Conservation (phyloP, 2,329 filamentous ascomycete genomes). For the Sporothrix pallida region DNA sequence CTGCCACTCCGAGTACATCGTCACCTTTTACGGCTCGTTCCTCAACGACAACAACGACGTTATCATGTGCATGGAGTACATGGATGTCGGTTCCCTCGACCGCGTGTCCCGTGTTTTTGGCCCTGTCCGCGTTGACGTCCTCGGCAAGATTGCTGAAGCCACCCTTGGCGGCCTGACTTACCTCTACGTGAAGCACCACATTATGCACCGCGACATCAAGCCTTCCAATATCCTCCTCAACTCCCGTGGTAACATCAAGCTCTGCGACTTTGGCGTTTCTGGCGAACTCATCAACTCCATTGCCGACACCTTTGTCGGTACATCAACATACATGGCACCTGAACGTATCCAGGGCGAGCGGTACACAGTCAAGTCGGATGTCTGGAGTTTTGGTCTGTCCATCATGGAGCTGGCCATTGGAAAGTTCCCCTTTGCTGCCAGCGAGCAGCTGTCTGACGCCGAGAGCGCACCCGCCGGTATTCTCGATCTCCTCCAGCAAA, state of each 20-base stretch:
- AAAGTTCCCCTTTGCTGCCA: conserved; percentile 89
- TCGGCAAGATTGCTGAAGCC: conserved; percentile 97
- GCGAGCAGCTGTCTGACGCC: conserved; percentile 71
- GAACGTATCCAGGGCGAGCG: conserved; percentile 96
- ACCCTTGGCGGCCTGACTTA: conserved; percentile 93
- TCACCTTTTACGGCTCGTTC: conserved; percentile 97
- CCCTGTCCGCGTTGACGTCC: conserved; percentile 90
- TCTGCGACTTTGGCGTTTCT: conserved; percentile 98
- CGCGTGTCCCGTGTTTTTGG: conserved; percentile 93
- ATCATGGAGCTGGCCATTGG: conserved; percentile 98
- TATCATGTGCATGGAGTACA: conserved; percentile 99
- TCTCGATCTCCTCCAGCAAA: conserved; percentile 92
- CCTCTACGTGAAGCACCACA: conserved; percentile 92
- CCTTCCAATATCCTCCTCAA: conserved; percentile 97
- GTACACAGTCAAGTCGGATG: conserved; percentile 97
- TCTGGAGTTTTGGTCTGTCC: conserved; percentile 95
- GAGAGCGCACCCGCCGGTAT: conserved; percentile 91
- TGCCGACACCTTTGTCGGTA: conserved; percentile 97
- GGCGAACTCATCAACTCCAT: conserved; percentile 97
- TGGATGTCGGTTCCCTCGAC: conserved; percentile 95
- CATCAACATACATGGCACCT: conserved; percentile 98
- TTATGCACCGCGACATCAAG: conserved; percentile 99
- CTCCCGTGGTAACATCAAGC: conserved; percentile 90
- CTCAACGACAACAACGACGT: conserved; percentile 96
- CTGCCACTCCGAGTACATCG: conserved; percentile 95